Percentiles rank a stretch among this genome's conserved stretches.
Evolutionary conservation across 139 green algal species (phyloP).

Genomic region (Micromonas pusilla): DNA sequence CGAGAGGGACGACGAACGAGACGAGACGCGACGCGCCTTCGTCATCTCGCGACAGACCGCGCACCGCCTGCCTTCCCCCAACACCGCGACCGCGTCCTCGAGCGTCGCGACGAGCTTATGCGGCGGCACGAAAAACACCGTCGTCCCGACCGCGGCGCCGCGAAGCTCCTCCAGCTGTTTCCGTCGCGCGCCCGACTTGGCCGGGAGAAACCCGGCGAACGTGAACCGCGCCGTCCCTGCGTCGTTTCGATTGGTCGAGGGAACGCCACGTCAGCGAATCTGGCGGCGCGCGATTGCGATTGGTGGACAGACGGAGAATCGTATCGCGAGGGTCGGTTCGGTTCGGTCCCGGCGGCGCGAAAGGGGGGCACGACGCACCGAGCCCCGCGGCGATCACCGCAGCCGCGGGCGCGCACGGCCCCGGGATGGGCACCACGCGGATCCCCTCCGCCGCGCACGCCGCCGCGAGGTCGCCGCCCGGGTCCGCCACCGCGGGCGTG

Average conservation of each 20-base stretch:
- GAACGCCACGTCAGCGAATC: no score
- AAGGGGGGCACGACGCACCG: no score
- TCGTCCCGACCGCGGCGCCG: neutral
- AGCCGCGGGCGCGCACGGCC: conserved; percentile 63
- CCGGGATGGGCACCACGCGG: conserved; percentile 67
- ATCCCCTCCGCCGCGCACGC: conserved; percentile 20
- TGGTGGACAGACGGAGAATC: no score
- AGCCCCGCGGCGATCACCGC: conserved; percentile 42
- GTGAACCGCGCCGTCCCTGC: conserved; percentile 50
- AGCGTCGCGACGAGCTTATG: conserved; percentile 18
- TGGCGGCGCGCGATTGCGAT: no score
- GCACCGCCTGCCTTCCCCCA: neutral
- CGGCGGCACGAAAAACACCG: conserved; percentile 17
- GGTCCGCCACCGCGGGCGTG: conserved; percentile 66
- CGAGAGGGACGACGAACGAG: neutral
- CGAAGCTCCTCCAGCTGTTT: conserved; percentile 38
- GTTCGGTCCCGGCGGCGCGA: no score
- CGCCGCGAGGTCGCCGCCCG: conserved; percentile 60
- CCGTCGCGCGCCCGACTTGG: conserved; percentile 49
- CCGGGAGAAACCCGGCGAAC: conserved; percentile 78
- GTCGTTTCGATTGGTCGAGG: no score
- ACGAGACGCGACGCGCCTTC: neutral
- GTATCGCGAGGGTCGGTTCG: no score
- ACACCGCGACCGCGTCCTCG: neutral
- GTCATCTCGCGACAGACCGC: conserved; percentile 16